Conservation (phyloP, 192 early-diverging fungal species). For the Thamnidium elegans region DNA sequence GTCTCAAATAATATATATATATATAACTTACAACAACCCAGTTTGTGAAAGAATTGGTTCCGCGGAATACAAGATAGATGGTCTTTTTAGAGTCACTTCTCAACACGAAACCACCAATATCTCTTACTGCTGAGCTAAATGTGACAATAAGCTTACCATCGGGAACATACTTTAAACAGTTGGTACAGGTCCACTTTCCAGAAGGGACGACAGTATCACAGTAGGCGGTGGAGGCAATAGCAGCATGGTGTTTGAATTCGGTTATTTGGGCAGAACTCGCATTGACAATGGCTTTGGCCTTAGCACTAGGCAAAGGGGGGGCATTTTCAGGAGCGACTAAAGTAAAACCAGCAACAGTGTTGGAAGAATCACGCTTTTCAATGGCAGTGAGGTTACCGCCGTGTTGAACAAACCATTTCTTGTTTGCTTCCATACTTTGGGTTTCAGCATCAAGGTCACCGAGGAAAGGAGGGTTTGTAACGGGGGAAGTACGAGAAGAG, state of each 20-base stretch:
- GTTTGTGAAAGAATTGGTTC: not conserved
- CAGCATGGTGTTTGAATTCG: not conserved
- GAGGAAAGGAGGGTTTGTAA: not conserved
- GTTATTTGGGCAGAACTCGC: not conserved
- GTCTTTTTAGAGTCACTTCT: conserved; percentile 7
- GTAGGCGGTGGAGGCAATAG: conserved; percentile 1
- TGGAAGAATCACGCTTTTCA: not conserved
- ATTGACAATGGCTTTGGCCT: not conserved
- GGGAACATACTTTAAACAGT: conserved; percentile 1
- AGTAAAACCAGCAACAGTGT: not conserved
- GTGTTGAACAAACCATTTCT: not conserved
- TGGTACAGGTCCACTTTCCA: not conserved
- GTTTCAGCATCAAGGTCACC: not conserved
- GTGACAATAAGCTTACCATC: conserved; percentile 8
- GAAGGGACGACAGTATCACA: not conserved
- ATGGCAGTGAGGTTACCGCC: not conserved
- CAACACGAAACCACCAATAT: conserved; percentile 7
- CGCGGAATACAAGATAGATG: conserved; percentile 13
- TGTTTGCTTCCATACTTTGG: not conserved
- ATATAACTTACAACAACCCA: conserved; percentile 10
- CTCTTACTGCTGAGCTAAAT: not conserved
- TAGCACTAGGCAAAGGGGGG: not conserved
- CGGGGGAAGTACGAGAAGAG: not conserved
- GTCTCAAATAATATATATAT: not conserved
- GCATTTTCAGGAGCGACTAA: not conserved